Evolutionary conservation across 768 basidiomycete genomes (phyloP).

Genomic region (Auricularia sp.): DNA sequence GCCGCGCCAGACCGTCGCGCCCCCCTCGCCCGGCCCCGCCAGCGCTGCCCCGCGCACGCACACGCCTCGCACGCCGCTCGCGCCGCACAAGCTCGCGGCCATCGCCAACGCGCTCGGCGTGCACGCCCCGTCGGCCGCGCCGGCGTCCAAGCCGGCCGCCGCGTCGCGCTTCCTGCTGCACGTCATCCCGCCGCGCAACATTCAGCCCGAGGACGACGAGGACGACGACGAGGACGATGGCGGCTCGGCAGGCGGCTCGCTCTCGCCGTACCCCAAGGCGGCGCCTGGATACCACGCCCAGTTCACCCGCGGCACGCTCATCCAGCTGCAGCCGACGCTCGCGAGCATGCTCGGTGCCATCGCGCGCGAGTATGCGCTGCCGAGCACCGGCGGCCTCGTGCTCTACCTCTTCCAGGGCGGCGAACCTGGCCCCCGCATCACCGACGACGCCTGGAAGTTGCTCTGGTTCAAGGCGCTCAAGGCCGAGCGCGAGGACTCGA

Average conservation of each 20-base stretch:
- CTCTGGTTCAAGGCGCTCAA: slow-evolving; percentile 69
- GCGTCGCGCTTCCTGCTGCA: slow-evolving; percentile 70
- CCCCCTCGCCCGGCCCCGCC: neutral
- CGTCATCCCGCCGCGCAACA: slow-evolving; percentile 65
- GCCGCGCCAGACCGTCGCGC: neutral
- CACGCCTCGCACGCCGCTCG: slow-evolving; percentile 53
- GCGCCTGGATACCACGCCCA: slow-evolving; percentile 72
- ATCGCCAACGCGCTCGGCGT: slow-evolving; percentile 81
- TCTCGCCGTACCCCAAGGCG: slow-evolving; percentile 40
- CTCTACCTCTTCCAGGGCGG: slow-evolving; percentile 63
- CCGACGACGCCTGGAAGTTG: slow-evolving; percentile 79
- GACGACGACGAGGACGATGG: slow-evolving; percentile 24
- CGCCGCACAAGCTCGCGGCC: slow-evolving; percentile 70
- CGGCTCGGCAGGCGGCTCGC: slow-evolving; percentile 14
- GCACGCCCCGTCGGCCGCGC: slow-evolving; percentile 56
- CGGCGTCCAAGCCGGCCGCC: slow-evolving; percentile 24
- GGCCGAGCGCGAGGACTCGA: slow-evolving; percentile 30
- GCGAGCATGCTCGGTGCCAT: slow-evolving; percentile 78
- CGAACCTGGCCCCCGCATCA: slow-evolving; percentile 69
- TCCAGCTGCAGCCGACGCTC: slow-evolving; percentile 75
- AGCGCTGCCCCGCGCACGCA: neutral
- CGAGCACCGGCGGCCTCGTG: slow-evolving; percentile 71
- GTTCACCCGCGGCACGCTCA: slow-evolving; percentile 74
- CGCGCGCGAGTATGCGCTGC: slow-evolving; percentile 86
- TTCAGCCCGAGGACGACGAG: slow-evolving; percentile 52